Conservation (phyloP, 768 basidiomycete species). For the Crucibulum laeve region DNA sequence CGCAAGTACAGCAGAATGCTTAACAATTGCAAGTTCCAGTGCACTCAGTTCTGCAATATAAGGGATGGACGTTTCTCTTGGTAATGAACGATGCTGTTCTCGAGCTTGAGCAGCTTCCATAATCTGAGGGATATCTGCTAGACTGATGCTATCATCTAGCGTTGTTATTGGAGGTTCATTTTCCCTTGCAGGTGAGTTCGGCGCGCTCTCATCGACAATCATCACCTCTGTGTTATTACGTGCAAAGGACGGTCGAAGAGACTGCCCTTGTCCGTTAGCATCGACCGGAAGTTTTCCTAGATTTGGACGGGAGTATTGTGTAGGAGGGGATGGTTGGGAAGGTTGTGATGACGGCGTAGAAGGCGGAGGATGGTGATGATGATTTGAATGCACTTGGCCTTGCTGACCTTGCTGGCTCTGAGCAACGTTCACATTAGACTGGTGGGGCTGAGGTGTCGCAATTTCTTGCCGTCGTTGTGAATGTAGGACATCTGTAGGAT, state of each 20-base stretch:
- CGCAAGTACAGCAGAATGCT: conserved; percentile 83
- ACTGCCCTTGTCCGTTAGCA: conserved; percentile 35
- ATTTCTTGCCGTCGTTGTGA: conserved; percentile 44
- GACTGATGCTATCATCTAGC: conserved; percentile 79
- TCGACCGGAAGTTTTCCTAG: conserved; percentile 37
- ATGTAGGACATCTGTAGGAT: conserved; percentile 56
- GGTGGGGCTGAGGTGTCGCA: conserved; percentile 28
- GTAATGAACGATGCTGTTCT: conserved; percentile 81
- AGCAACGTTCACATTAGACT: conserved; percentile 16
- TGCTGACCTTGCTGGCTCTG: conserved; percentile 27
- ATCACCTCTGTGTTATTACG: conserved; percentile 83
- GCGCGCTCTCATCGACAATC: conserved; percentile 80
- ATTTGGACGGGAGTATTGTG: conserved; percentile 28
- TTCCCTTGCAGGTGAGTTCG: conserved; percentile 63
- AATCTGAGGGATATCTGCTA: conserved; percentile 91
- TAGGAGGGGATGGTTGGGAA: conserved; percentile 16
- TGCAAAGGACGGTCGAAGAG: conserved; percentile 63
- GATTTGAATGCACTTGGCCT: conserved; percentile 32
- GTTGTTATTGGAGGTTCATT: conserved; percentile 31
- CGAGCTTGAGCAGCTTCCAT: conserved; percentile 90
- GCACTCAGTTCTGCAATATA: conserved; percentile 81
- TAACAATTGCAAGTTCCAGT: conserved; percentile 86
- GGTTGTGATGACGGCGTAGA: conserved; percentile 12
- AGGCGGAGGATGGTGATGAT: conserved; percentile 20
- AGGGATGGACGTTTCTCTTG: conserved; percentile 72